These are phyloP conservation scores for Inonotus obliquus DNA, from an alignment of 1,284 basidiomycete species.

Conservation along the genomic window DNA sequence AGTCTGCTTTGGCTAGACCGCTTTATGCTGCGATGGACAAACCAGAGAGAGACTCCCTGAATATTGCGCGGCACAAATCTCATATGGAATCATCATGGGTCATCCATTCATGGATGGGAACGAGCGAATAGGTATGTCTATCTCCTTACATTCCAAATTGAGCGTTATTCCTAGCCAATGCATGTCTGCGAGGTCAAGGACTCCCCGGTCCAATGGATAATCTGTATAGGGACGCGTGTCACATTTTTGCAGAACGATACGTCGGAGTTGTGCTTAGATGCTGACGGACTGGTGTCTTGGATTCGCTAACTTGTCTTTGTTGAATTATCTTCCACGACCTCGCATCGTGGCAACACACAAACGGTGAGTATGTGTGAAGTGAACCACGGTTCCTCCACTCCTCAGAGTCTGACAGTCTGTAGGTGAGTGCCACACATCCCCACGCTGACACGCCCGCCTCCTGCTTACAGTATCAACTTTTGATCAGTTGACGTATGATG, in stretches of 20 bases:
- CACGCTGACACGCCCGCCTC: too few species aligned
- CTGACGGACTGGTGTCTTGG: background rate
- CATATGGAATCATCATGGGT: constrained; percentile 28
- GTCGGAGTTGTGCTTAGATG: constrained; percentile 3
- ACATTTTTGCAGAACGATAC: background rate
- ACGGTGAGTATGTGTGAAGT: too few species aligned
- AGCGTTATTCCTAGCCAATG: constrained; percentile 26
- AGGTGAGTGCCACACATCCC: too few species aligned
- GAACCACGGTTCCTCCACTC: too few species aligned
- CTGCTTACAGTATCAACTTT: too few species aligned
- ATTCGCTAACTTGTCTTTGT: background rate
- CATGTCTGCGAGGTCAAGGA: constrained; percentile 23
- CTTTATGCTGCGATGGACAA: constrained; percentile 30
- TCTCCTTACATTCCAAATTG: background rate
- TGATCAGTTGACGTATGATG: too few species aligned
- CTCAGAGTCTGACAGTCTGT: too few species aligned
- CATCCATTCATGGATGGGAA: constrained; percentile 30
- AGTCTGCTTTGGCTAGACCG: constrained; percentile 31
- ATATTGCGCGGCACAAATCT: constrained; percentile 26
- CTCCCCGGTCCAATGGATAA: constrained; percentile 18
- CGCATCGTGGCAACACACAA: too few species aligned
- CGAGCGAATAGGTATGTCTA: constrained; percentile 24
- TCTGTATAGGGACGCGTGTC: constrained; percentile 5
- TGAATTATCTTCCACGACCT: too few species aligned
- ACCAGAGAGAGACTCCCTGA: constrained; percentile 25